A percentile compares a stretch with the other conserved stretches of the same genome.
phyloP scores from a whole-genome alignment of 2,329 filamentous ascomycete species.

The Paracamarosporium sp. region DNA sequence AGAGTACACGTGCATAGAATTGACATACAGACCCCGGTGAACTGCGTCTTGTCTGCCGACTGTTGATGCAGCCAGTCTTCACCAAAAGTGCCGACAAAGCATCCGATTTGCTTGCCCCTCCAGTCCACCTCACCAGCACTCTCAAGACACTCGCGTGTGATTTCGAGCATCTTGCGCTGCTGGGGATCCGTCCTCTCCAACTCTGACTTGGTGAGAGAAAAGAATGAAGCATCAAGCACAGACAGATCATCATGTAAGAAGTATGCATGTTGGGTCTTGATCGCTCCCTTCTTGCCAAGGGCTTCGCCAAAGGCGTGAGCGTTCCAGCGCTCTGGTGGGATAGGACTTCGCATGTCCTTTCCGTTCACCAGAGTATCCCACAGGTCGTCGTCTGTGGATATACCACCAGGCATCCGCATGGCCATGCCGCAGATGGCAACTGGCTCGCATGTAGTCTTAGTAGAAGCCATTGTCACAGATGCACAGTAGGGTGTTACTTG shows the following conservation, averaged over 20 bases:
- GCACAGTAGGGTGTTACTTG: no score
- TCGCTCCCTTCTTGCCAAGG: not conserved
- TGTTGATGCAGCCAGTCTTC: constrained; percentile 26
- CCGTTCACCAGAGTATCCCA: not conserved
- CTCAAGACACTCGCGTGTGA: constrained; percentile 44
- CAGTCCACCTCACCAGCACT: constrained; percentile 30
- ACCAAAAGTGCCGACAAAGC: constrained; percentile 37
- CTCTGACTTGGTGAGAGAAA: constrained; percentile 17
- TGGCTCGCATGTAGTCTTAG: no score
- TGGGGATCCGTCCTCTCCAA: constrained; percentile 26
- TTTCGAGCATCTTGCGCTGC: constrained; percentile 33
- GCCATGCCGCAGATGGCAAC: not conserved
- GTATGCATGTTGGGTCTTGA: not conserved
- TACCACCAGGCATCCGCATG: not conserved
- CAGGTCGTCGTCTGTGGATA: not conserved
- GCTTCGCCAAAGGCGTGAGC: not conserved
- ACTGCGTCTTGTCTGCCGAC: not conserved
- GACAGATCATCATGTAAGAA: not conserved
- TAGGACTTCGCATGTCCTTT: not conserved
- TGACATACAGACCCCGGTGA: constrained; percentile 12
- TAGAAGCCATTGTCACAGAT: no score
- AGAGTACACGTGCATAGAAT: no score
- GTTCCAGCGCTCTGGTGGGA: not conserved
- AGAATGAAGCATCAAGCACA: constrained; percentile 22
- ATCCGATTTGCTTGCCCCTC: constrained; percentile 36